phyloP scores from a whole-genome alignment of 305 asterid genomes.

The Fraxinus sp. region DNA sequence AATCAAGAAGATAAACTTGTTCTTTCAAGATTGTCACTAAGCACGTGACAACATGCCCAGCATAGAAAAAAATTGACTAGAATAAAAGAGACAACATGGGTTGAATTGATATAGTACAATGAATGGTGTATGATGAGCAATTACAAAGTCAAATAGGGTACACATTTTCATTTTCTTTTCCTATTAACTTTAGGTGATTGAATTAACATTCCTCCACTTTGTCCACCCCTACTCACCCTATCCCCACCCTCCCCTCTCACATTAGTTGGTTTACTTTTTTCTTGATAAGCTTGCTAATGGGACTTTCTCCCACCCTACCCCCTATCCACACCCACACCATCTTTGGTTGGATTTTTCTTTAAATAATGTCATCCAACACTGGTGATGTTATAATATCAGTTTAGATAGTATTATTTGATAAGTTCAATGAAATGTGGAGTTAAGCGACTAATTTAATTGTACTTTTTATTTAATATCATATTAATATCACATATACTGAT shows the following conservation, averaged over 20 bases:
- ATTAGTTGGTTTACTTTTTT: neutral
- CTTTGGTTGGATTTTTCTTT: neutral
- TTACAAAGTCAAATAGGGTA: slow-evolving; percentile 41
- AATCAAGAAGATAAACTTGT: neutral
- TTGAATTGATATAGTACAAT: slow-evolving; percentile 38
- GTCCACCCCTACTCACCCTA: slow-evolving; percentile 29
- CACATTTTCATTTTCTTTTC: slow-evolving; percentile 20
- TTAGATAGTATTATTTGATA: too few species aligned
- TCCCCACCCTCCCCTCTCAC: neutral
- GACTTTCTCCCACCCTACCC: neutral
- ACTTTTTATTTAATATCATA: too few species aligned
- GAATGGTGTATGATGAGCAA: slow-evolving; percentile 45
- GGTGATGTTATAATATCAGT: too few species aligned
- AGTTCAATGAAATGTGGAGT: neutral
- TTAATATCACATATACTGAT: too few species aligned
- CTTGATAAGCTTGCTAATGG: slow-evolving; percentile 25
- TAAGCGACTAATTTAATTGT: neutral
- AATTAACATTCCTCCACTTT: slow-evolving; percentile 61
- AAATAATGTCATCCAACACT: too few species aligned
- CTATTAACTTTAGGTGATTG: slow-evolving; percentile 37
- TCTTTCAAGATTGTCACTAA: neutral
- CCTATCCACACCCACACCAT: neutral
- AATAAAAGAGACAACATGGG: slow-evolving; percentile 40
- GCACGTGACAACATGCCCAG: slow-evolving; percentile 3
- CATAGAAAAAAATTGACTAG: slow-evolving; percentile 33